Evolutionary conservation across 768 basidiomycete genomes (phyloP), one percentile per base, ranked within the genome.

Genomic region (Pleurotus salmoneostramineus): DNA sequence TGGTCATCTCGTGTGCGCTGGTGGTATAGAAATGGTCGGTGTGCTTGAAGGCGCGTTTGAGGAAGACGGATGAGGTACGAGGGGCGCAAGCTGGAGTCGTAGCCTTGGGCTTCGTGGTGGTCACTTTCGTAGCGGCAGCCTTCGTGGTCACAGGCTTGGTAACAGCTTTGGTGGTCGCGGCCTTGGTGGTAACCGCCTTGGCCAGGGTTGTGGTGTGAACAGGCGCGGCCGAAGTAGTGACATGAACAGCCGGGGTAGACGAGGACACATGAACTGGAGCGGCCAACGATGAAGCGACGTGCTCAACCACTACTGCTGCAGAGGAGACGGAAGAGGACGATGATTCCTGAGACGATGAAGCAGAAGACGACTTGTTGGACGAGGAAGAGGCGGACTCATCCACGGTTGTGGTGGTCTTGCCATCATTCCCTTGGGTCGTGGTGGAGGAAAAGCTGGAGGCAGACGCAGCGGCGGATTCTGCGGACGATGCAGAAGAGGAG

Each of bases 1-100:
- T 56, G 0, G 42, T 45, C 46, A 45, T 33, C 11, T 56, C 56
- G 14, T 17, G 15, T 11, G 33, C n/a, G 56, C 42, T 56, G 12
- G 44, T 56, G 15, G 56, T 56, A 32, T 56, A 56, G 43, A 56
- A 56, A 34, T 56, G 56, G n/a, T 56, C 56, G 12, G 31, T 15
- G 4, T 17, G 36, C 27, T 44, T 40, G 40, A 36, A 55, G 5
- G 52, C 36, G 15, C 52, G 52, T 40, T 55, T 17, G 36, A 55
- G 40, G 52, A 43, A 40, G 12, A 42, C 21, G 12, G 52, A 35
- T 21, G 40, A 27, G 2, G 52, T 42, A 31, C 27, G 37, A 43
- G 36, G 27, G 6, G 52, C 52, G 21, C 52, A 55, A 34, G 33
- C 48, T 31, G 27, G 27, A 31, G 52, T n/a, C 12, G 36, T 14